Base-by-base conservation (phyloP, 768 basidiomycete species). In the Phlegmacium glaucopus region DNA sequence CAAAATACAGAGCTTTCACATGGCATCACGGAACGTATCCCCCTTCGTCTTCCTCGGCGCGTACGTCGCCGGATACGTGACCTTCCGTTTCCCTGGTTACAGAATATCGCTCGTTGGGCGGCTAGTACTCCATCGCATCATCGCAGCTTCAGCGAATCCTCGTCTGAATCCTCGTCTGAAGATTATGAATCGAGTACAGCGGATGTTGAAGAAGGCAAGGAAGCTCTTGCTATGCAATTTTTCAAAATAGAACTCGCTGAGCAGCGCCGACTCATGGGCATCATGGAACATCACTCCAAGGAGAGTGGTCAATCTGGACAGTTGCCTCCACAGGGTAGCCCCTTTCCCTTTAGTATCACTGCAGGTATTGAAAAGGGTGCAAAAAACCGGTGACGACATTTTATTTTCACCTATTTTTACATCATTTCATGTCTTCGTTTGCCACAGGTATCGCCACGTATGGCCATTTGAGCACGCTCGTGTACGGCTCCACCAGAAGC, bases 381-480 rank as follows among this genome's bases (percentile, higher is more conserved):
- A 15, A 93, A 96, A 75, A 98, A 98, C 57, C 76, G 95, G 87
- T 90, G 43, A 12, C 22, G 22, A 22, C 5, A 22, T 22, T 68
- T 63, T 6, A 41, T 30, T 35, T 25, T 8, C 35, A 17, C 35
- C 42, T 13, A 38, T 10, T 49, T 41, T 35, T 18, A 22, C 27
- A 34, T 52, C 26, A 28, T 34, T 34, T 35, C n/a, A 16, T 28
- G 36, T 44, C 44, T 43, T 30, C 30, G 32, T 35, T 42, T 10
- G 27, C 34, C 41, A 27, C 52, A 93, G 92, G 52, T 98, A 96
- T 69, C 85, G 87, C 49, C 88, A 98, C 62, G 96, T 98, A 48
- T 98, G 94, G 91, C 95, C 95, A 0, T 97, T 94, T 54, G 94
- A 95, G 61, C 92, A 94, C 59, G 87, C 94, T 16, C 85, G 95